Conservation (phyloP, 805 yeast species). For the Saccharomycopsis capsularis region DNA sequence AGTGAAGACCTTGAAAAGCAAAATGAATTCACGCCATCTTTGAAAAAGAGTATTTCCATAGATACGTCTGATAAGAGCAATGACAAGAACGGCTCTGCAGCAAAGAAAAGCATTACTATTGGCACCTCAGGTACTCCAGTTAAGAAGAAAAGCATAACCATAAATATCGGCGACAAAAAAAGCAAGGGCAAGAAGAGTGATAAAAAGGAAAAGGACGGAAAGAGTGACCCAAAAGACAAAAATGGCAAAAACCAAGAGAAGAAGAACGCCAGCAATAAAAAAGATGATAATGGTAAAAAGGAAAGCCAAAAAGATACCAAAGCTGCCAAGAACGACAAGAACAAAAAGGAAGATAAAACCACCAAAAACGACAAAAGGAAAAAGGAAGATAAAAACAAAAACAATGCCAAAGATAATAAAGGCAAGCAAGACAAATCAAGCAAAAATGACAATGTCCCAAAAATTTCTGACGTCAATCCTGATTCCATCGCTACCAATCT, state of each 20-base stretch:
- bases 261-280: neutral
- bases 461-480: constrained; percentile 1
- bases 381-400: constrained; percentile 1
- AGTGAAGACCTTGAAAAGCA: too few species aligned
- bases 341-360: neutral
- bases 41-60: too few species aligned
- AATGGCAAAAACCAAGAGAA: neutral
- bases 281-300: neutral
- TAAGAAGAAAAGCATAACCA: too few species aligned
- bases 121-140: too few species aligned
- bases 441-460: constrained; percentile 2
- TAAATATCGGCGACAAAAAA: neutral
- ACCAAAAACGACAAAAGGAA: neutral
- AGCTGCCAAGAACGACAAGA: neutral
- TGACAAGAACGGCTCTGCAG: too few species aligned
- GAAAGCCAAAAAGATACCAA: neutral
- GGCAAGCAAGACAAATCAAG: constrained; percentile 1
- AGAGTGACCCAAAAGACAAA: neutral
- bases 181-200: constrained; percentile 1
- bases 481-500: constrained; percentile 29
- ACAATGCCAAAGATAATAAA: neutral
- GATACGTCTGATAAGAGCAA: too few species aligned
- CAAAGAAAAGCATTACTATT: too few species aligned
- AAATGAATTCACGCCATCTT: too few species aligned
- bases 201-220: neutral